phyloP scores from a whole-genome alignment of 2,329 filamentous ascomycete genomes.

The Chrysoporthe cubensis region DNA sequence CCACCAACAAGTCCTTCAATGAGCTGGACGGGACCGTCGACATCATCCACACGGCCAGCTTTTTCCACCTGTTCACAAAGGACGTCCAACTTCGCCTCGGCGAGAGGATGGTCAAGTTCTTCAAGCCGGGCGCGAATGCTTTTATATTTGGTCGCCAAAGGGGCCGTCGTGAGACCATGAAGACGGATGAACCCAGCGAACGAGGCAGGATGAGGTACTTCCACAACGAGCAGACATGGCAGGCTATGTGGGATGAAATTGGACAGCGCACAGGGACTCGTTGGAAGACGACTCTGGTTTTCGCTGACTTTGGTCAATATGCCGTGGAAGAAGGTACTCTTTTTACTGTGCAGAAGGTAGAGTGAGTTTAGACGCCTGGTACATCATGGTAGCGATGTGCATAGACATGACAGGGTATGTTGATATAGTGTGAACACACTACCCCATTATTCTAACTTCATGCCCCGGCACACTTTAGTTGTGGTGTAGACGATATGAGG shows the following conservation, averaged over 20 bases:
- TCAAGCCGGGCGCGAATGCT: conserved; percentile 31
- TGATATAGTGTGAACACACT: neutral
- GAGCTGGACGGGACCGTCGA: conserved; percentile 34
- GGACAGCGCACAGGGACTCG: conserved; percentile 41
- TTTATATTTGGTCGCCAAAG: conserved; percentile 38
- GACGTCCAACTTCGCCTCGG: conserved; percentile 35
- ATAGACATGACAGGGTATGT: neutral
- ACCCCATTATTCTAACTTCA: neutral
- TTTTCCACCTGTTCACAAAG: conserved; percentile 40
- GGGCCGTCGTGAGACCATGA: conserved; percentile 33
- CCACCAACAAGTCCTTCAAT: conserved; percentile 19
- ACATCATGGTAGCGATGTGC: neutral
- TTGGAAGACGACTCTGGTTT: conserved; percentile 35
- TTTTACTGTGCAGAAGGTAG: neutral
- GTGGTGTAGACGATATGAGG: neutral
- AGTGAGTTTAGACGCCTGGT: neutral
- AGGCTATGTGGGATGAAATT: conserved; percentile 47
- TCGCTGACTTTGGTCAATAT: neutral
- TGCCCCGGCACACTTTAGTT: neutral
- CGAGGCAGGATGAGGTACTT: conserved; percentile 37
- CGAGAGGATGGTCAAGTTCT: conserved; percentile 34
- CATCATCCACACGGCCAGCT: conserved; percentile 37
- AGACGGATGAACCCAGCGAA: conserved; percentile 23
- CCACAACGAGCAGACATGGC: conserved; percentile 47
- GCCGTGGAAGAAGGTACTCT: neutral